A percentile compares a stretch with the other conserved stretches of the same genome.
Evolutionary conservation across 306 rosid species (phyloP).

Genomic region (Cicer pinnatifidum): DNA sequence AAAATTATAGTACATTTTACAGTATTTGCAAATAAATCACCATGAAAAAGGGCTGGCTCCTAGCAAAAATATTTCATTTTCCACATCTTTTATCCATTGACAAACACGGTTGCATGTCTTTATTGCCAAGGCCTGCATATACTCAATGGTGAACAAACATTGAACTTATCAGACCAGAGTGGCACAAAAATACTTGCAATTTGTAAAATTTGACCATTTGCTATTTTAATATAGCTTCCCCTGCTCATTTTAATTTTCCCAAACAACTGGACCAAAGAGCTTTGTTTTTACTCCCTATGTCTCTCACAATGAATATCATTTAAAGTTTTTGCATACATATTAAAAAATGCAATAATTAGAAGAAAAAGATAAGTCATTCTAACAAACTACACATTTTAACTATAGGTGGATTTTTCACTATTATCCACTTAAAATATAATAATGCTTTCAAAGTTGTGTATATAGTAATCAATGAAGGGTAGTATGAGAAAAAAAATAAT

Average conservation of each 20-base stretch:
- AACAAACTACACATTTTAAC: no score
- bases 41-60: slow-evolving; percentile 99
- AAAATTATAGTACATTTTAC: slow-evolving; percentile 64
- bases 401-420: no score
- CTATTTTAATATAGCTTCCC: slow-evolving; percentile 6
- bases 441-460: no score
- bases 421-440: no score
- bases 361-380: no score
- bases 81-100: slow-evolving; percentile 98
- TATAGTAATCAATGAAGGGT: no score
- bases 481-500: no score
- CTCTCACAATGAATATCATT: no score
- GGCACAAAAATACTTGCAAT: slow-evolving; percentile 18
- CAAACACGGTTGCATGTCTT: slow-evolving; percentile 92
- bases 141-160: slow-evolving; percentile 37
- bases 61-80: slow-evolving; percentile 91
- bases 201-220: neutral
- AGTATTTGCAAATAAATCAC: slow-evolving; percentile 58
- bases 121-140: slow-evolving; percentile 86
- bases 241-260: neutral
- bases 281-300: neutral
- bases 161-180: slow-evolving; percentile 30
- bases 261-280: slow-evolving; percentile 13
- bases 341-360: no score
- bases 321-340: no score